Conservation (phyloP, 441 rosid species). For the Melastoma candidum region DNA sequence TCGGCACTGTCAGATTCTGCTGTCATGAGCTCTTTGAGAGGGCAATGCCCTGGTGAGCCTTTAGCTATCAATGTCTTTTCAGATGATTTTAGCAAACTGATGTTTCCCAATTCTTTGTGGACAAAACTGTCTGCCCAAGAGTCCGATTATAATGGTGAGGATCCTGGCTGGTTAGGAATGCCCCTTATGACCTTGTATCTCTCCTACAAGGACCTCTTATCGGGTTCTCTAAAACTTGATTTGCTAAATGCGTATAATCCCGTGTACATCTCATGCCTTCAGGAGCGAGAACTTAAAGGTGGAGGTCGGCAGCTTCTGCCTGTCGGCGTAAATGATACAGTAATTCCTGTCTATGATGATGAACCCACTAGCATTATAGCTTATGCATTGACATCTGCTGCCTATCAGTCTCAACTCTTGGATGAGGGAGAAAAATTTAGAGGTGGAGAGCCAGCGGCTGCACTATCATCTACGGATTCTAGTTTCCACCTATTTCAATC, state of each 20-base stretch:
- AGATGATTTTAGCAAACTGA: slow-evolving; percentile 35
- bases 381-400: slow-evolving; percentile 65
- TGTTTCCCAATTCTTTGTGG: slow-evolving; percentile 11
- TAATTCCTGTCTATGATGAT: slow-evolving; percentile 88
- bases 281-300: slow-evolving; percentile 52
- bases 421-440: slow-evolving; percentile 51
- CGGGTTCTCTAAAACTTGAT: slow-evolving; percentile 67
- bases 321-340: slow-evolving; percentile 60
- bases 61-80: slow-evolving; percentile 26
- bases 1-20: slow-evolving; percentile 39
- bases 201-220: slow-evolving; percentile 19
- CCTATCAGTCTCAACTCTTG: slow-evolving; percentile 46
- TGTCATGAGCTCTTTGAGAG: slow-evolving; percentile 32
- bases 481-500: slow-evolving; percentile 31
- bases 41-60: slow-evolving; percentile 28
- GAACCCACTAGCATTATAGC: slow-evolving; percentile 94
- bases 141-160: neutral
- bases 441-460: slow-evolving; percentile 41
- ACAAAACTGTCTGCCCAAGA: slow-evolving; percentile 2
- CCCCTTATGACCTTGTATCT: slow-evolving; percentile 2
- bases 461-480: slow-evolving; percentile 35
- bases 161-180: slow-evolving; percentile 6
- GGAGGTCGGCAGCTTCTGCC: slow-evolving; percentile 75
- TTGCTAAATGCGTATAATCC: slow-evolving; percentile 61
- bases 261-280: slow-evolving; percentile 56